A percentile compares a stretch with the other conserved stretches of the same genome.
phyloP scores from a whole-genome alignment of 2,329 filamentous ascomycete genomes.

The Stenocarpella maydis region DNA sequence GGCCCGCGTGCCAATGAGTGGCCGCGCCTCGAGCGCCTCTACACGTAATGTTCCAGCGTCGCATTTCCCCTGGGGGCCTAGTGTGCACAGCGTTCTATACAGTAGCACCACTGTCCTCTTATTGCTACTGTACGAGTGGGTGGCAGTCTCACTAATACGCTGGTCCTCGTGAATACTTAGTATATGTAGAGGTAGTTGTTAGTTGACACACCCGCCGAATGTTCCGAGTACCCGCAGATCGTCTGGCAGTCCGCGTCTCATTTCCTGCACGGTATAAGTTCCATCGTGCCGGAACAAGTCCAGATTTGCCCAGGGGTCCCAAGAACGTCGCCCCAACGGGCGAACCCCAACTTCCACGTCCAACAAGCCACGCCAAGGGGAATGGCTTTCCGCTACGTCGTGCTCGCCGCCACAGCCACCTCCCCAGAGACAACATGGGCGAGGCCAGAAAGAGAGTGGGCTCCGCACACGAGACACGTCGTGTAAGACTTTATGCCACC shows the following conservation, averaged over 20 bases:
- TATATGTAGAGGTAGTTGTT: no score
- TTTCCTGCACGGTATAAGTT: constrained; percentile 23
- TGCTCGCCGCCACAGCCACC: neutral
- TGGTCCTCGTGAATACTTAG: no score
- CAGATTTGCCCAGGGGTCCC: neutral
- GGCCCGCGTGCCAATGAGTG: neutral
- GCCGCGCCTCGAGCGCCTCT: neutral
- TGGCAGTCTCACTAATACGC: no score
- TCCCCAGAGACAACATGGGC: neutral
- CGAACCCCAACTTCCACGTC: neutral
- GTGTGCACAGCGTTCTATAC: constrained; percentile 3
- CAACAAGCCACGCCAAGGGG: neutral
- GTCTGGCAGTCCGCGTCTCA: constrained; percentile 23
- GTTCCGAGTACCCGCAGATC: constrained; percentile 12
- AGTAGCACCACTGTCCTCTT: neutral
- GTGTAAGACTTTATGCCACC: constrained; percentile 8
- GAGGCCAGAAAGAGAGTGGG: neutral
- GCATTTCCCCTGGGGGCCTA: constrained; percentile 10
- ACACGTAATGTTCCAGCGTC: neutral
- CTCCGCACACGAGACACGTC: constrained; percentile 12
- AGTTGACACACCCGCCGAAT: neutral
- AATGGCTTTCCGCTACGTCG: constrained; percentile 16
- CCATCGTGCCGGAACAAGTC: constrained; percentile 15
- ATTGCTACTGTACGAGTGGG: no score
- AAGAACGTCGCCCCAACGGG: neutral